phyloP scores from a whole-genome alignment of 257 asterid species.

The Fraxinus cuspidata region DNA sequence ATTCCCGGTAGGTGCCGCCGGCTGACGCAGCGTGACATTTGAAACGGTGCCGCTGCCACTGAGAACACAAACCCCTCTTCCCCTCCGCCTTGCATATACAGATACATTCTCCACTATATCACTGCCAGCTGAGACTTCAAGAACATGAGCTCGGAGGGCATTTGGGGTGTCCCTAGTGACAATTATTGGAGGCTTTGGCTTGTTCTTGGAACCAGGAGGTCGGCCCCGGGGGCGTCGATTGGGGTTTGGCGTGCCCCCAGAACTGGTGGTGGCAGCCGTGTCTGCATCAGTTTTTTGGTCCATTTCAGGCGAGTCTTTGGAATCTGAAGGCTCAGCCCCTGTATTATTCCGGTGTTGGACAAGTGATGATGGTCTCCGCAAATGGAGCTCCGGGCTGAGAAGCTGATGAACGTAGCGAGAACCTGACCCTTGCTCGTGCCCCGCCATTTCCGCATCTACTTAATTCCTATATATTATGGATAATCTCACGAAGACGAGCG shows the following conservation, averaged over 20 bases:
- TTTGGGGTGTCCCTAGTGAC: conserved; percentile 70
- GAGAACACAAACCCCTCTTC: conserved; percentile 65
- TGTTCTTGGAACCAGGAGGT: conserved; percentile 71
- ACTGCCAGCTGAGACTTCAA: conserved; percentile 51
- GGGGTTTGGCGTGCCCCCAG: conserved; percentile 42
- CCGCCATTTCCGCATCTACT: conserved; percentile 39
- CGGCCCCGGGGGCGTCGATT: conserved; percentile 76
- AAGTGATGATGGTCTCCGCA: conserved; percentile 19
- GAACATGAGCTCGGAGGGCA: conserved; percentile 65
- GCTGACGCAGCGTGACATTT: conserved; percentile 62
- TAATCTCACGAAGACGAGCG: neutral
- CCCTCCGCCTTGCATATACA: conserved; percentile 57
- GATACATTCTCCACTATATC: conserved; percentile 58
- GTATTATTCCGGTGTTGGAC: neutral
- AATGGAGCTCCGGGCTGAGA: conserved; percentile 31
- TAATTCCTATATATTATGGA: neutral
- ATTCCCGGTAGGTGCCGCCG: conserved; percentile 50
- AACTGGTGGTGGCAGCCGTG: conserved; percentile 43
- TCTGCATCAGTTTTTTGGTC: conserved; percentile 17
- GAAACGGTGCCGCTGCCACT: conserved; percentile 64
- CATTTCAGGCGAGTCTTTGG: conserved; percentile 36
- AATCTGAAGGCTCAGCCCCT: conserved; percentile 22
- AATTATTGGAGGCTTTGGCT: conserved; percentile 63
- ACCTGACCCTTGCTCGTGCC: conserved; percentile 31
- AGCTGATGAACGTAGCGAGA: conserved; percentile 47